Base-by-base conservation (phyloP, 352 stramenopile genomes). In the Phytophthora colocasiae region DNA sequence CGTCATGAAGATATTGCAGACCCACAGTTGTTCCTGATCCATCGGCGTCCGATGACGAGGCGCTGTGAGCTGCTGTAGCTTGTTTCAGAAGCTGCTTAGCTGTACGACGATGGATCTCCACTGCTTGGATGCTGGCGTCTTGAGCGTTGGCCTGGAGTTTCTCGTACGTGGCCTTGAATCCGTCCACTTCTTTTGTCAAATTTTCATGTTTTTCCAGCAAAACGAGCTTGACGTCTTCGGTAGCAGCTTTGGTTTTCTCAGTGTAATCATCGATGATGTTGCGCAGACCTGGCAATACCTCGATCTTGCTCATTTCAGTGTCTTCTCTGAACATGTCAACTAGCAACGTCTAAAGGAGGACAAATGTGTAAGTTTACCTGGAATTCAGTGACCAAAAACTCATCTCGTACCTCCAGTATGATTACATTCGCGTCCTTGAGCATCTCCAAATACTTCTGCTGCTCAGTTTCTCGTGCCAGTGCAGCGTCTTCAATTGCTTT, bases 251-350 rank as follows among this genome's bases (percentile, higher is more conserved):
- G 39, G 90, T 78, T 63, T 94, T 91, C 58, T 96, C 88, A n/a
- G 68, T 86, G 62, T 97, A 98, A 51, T 94, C 80, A 43, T 98
- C 92, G 29, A 97, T 92, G 43, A 97, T 79, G 49, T 95, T 95
- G 34, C 94, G 89, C 14, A 98, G 66, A 0, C 87, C 90, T 27
- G 93, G 93, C 1, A 98, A 71, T 31, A 96, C 77, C 56, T 96
- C 85, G 36, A 98, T 94, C 71, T 97, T 97, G 68, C 69, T 84
- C 69, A 97, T 95, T 52, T 98, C 94, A 11, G 78, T 87, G 76
- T 98, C 93, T 39, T 97, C 91, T 39, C 87, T 87, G 62, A 98
- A 98, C 87, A 98, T 97, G 61, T 98, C 92, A 51, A 74, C 70
- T 45, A 97, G 75, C 24, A 97, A 75, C 44, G 86, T 97, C 78